A percentile compares a stretch with the other conserved stretches of the same genome.
Evolutionary conservation across 768 basidiomycete species (phyloP).

Genomic region (Suillus discolor): DNA sequence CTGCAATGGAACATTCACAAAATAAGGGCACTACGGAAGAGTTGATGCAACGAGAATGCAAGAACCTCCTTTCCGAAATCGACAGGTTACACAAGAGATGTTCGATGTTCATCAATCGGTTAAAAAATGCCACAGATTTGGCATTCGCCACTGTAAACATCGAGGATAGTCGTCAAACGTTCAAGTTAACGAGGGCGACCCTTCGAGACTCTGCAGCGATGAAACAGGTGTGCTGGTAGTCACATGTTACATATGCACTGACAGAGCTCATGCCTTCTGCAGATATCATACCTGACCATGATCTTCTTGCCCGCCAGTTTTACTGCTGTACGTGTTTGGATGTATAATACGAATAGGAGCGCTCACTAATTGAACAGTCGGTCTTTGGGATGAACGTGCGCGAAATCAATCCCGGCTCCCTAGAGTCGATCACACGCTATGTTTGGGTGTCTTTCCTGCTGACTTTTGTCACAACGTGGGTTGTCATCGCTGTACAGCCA

Average conservation of each 20-base stretch:
- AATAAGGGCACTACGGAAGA: not conserved
- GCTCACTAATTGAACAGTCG: conserved; percentile 30
- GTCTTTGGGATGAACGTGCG: conserved; percentile 29
- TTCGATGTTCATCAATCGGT: conserved; percentile 27
- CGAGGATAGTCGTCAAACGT: conserved; percentile 55
- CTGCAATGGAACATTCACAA: conserved; percentile 33
- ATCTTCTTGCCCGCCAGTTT: conserved; percentile 61
- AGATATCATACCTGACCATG: conserved; percentile 63
- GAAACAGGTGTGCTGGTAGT: conserved; percentile 29
- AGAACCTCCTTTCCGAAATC: conserved; percentile 43
- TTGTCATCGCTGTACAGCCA: conserved; percentile 50
- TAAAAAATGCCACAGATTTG: conserved; percentile 35
- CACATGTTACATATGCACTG: not conserved
- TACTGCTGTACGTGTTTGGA: conserved; percentile 24
- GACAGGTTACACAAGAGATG: conserved; percentile 38
- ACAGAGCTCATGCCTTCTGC: conserved; percentile 9
- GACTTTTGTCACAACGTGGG: conserved; percentile 52
- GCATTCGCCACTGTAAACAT: conserved; percentile 65
- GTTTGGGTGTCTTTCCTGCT: conserved; percentile 42
- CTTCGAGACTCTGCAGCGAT: conserved; percentile 44
- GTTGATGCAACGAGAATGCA: conserved; percentile 21
- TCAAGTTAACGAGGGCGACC: conserved; percentile 42
- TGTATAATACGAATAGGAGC: not conserved
- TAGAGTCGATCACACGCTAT: conserved; percentile 40
- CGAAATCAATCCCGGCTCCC: conserved; percentile 30